Base-by-base conservation (phyloP, 1,284 basidiomycete genomes). In the Trametes pubescens region DNA sequence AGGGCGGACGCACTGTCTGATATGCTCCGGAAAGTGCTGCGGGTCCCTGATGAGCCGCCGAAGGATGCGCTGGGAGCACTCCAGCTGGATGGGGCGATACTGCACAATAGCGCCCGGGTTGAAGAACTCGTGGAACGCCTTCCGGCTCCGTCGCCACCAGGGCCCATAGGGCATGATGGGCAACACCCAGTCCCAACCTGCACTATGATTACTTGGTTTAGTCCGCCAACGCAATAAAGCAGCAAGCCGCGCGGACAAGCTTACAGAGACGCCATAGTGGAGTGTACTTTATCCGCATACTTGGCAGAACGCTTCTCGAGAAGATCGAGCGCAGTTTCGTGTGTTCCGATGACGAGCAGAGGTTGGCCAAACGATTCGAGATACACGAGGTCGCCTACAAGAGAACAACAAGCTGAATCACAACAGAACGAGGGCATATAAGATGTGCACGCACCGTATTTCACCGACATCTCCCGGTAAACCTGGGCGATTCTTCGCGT, bases 241-340 rank as follows among this genome's bases (percentile, higher is more conserved):
- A 11, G 32, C n/a, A 18, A 51, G 32, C 21, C 38, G 13, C n/a
- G 24, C 13, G 24, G 44, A 43, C 6, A 43, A 4, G 18, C 67
- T 32, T 43, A 66, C 67, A 66, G 22, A 10, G 46, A 14, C 10
- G 48, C 37, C 62, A 69, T 65, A 8, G 46, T 24, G 2, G 57
- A 61, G 6, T 32, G 54, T 13, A 24, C 22, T 46, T 66, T 58
- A 53, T 68, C 68, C 3, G 62, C 66, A 38, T 72, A 72, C 18
- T 69, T 70, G 3, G 67, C 51, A 2, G 80, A 80, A 22, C 79
- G 74, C 55, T 78, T 80, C n/a, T 82, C 81, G 26, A 83, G 71
- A 11, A 84, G 70, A 4, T 80, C 81, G 14, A 66, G 69, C 7
- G 77, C 78, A 13, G 53, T 57, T n/a, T 68, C 59, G 16, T 60